phyloP scores from a whole-genome alignment of 1,139 yeast genomes.

The Suhomyces taliae region DNA sequence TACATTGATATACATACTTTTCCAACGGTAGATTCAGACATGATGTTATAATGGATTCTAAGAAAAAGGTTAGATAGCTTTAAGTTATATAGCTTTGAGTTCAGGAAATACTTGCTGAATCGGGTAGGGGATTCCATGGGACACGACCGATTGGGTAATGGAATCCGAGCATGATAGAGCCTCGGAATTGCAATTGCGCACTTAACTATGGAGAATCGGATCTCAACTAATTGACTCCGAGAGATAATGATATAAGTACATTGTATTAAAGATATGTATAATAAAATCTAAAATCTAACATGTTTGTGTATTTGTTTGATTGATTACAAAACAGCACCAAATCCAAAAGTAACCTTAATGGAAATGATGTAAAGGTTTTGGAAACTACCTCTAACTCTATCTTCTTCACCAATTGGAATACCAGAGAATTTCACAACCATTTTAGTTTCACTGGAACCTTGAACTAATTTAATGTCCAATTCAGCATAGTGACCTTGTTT shows the following conservation, averaged over 20 bases:
- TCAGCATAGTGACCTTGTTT: constrained; percentile 75
- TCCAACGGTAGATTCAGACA: constrained; percentile 31
- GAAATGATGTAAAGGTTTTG: constrained; percentile 86
- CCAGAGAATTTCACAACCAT: constrained; percentile 81
- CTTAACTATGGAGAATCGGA: not conserved
- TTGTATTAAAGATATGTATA: not conserved
- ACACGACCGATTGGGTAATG: constrained; percentile 4
- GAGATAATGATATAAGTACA: too few species aligned
- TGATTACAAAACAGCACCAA: constrained; percentile 73
- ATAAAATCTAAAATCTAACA: not conserved
- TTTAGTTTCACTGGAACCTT: constrained; percentile 80
- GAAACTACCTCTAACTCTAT: constrained; percentile 78
- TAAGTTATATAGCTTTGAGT: not conserved
- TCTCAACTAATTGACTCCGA: not conserved
- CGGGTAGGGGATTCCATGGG: constrained; percentile 1
- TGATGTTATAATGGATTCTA: not conserved
- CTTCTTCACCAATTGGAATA: constrained; percentile 98
- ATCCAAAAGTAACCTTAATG: constrained; percentile 89
- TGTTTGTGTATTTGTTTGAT: not conserved
- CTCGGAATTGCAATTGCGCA: not conserved
- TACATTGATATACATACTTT: constrained; percentile 27
- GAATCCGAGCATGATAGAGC: not conserved
- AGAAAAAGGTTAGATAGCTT: not conserved
- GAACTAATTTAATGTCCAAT: constrained; percentile 63
- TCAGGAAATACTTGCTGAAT: constrained; percentile 3